Evolutionary conservation across 306 rosid genomes (phyloP).

Genomic region (Ormosia semicastrata): DNA sequence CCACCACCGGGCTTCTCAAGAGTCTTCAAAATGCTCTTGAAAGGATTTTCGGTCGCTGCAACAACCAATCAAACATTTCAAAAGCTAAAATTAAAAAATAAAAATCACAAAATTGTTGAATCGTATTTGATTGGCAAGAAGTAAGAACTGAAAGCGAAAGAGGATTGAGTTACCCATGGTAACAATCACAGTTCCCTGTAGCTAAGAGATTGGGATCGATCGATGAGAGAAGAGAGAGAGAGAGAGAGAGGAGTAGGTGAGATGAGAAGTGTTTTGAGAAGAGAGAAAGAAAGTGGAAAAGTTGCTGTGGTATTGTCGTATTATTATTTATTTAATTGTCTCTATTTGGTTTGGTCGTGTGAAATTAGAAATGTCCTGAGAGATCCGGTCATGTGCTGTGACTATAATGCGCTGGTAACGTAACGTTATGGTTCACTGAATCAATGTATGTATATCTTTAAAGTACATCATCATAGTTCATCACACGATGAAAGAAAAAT

Average conservation of each 20-base stretch:
- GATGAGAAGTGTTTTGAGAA: not conserved
- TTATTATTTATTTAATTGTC: not conserved
- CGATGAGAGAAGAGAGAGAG: not conserved
- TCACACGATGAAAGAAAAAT: no score
- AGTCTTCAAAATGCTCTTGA: slow-evolving; percentile 61
- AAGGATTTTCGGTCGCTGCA: slow-evolving; percentile 68
- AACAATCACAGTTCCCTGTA: not conserved
- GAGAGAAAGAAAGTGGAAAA: not conserved
- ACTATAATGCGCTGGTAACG: not conserved
- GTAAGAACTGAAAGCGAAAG: not conserved
- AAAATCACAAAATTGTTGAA: not conserved
- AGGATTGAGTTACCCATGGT: slow-evolving; percentile 41
- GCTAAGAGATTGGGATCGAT: slow-evolving; percentile 23
- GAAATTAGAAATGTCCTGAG: not conserved
- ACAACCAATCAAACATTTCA: slow-evolving; percentile 9
- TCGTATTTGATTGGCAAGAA: not conserved
- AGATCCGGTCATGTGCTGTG: not conserved
- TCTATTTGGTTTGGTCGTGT: not conserved
- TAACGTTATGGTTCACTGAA: not conserved
- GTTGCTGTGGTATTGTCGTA: not conserved
- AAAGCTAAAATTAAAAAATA: not conserved
- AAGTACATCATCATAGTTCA: no score
- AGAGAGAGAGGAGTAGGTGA: not conserved
- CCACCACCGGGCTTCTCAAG: slow-evolving; percentile 75
- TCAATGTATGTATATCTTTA: no score